These are phyloP conservation scores for Rosa hybrid DNA, from an alignment of 331 rosid genomes.

Conservation along the genomic window DNA sequence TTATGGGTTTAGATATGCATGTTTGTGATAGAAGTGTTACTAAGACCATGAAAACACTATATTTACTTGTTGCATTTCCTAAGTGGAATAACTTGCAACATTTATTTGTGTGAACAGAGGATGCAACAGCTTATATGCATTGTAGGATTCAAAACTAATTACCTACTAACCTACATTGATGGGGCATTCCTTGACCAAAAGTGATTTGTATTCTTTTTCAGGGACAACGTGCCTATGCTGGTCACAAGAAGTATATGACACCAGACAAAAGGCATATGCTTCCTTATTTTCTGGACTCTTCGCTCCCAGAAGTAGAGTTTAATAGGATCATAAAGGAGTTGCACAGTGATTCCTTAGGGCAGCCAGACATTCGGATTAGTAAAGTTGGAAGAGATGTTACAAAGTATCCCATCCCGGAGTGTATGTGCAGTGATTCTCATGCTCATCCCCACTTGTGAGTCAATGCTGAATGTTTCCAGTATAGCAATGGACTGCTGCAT, in stretches of 20 bases:
- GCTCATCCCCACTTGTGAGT: constrained; percentile 28
- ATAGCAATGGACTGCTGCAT: background rate
- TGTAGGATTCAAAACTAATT: background rate
- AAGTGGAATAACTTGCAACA: background rate
- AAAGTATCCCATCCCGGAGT: constrained; percentile 82
- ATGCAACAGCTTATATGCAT: background rate
- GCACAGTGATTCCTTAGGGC: constrained; percentile 82
- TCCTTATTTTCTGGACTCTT: constrained; percentile 62
- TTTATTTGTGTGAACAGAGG: background rate
- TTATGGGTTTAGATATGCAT: background rate
- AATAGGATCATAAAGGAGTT: constrained; percentile 59
- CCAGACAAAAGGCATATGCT: constrained; percentile 97
- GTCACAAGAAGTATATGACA: constrained; percentile 95
- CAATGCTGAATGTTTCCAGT: constrained; percentile 22
- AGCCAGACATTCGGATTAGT: constrained; percentile 67
- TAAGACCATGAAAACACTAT: background rate
- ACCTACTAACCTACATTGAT: background rate
- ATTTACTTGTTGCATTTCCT: background rate
- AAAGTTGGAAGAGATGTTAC: constrained; percentile 87
- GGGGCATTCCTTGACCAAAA: constrained; percentile 10
- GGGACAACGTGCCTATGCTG: constrained; percentile 91
- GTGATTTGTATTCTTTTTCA: constrained; percentile 31
- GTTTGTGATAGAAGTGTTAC: background rate
- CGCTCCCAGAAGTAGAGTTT: constrained; percentile 72
- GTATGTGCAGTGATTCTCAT: constrained; percentile 75